Conservation (phyloP, 2,329 filamentous ascomycete genomes). For the Colletotrichum sp. region DNA sequence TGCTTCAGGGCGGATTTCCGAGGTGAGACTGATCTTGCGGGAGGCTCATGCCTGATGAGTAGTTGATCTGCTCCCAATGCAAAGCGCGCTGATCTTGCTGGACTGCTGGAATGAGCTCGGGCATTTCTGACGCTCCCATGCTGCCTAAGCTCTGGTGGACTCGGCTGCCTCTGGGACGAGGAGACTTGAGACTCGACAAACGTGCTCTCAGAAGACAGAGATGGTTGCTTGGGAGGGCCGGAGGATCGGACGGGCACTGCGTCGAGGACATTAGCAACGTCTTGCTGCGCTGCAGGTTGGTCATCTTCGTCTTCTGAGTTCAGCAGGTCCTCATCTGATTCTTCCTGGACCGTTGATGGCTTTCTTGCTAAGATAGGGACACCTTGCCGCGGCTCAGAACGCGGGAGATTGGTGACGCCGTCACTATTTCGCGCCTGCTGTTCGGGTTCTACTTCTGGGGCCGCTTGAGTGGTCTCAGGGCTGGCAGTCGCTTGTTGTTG, state of each 20-base stretch:
- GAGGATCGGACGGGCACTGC: constrained; percentile 35
- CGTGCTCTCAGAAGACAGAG: constrained; percentile 7
- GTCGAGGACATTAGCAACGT: constrained; percentile 31
- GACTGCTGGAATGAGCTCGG: constrained; percentile 61
- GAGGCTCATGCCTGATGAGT: constrained; percentile 69
- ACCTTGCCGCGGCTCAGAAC: not conserved
- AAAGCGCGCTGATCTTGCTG: constrained; percentile 73
- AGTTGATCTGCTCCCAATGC: constrained; percentile 60
- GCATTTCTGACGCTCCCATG: constrained; percentile 26
- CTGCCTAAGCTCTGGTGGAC: constrained; percentile 7
- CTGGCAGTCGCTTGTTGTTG: not conserved
- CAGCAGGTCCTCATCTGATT: constrained; percentile 45
- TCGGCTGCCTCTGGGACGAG: constrained; percentile 8
- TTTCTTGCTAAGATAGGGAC: constrained; percentile 35
- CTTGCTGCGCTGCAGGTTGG: constrained; percentile 10
- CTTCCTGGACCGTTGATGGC: constrained; percentile 52
- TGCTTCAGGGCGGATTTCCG: constrained; percentile 80
- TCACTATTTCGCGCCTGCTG: not conserved
- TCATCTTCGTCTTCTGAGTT: constrained; percentile 12
- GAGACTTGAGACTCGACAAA: constrained; percentile 10
- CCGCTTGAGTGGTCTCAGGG: not conserved
- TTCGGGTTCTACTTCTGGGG: not conserved
- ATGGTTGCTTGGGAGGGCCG: constrained; percentile 6
- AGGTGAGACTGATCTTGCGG: constrained; percentile 74
- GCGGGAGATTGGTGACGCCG: not conserved